Evolutionary conservation across 192 early-diverging fungal genomes (phyloP).

Genomic region (Mortierella claussenii): DNA sequence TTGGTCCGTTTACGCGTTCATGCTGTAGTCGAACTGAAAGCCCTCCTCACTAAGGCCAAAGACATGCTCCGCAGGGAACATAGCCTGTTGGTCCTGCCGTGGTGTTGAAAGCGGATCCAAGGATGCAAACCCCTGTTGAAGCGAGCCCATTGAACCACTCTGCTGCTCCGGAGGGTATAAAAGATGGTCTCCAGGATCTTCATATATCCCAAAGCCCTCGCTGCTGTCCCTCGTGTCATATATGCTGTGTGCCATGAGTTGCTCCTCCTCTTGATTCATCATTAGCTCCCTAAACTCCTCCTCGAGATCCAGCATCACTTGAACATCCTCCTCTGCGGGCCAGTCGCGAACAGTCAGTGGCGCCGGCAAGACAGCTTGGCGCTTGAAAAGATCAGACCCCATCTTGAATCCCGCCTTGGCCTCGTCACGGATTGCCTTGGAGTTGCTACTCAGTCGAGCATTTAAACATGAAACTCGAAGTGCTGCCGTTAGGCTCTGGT

Average conservation of each 20-base stretch:
- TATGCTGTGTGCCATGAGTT: conserved; percentile 1
- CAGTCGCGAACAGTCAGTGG: conserved; percentile 49
- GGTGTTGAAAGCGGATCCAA: neutral
- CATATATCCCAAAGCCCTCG: conserved; percentile 8
- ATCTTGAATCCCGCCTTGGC: conserved; percentile 52
- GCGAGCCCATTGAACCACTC: neutral
- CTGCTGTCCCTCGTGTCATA: conserved; percentile 9
- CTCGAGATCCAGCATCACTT: conserved; percentile 40
- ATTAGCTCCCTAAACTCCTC: conserved; percentile 48
- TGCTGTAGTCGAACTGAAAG: conserved; percentile 45
- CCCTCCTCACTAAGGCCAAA: conserved; percentile 46
- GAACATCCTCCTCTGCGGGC: conserved; percentile 52
- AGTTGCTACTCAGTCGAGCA: conserved; percentile 36
- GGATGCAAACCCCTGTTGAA: neutral
- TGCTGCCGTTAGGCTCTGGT: conserved; percentile 27
- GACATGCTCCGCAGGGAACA: conserved; percentile 36
- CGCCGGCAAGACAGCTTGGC: conserved; percentile 25
- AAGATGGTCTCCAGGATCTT: conserved; percentile 27
- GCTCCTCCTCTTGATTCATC: conserved; percentile 39
- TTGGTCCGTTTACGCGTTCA: conserved; percentile 18
- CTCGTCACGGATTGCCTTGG: conserved; percentile 31
- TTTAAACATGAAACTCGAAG: conserved; percentile 47
- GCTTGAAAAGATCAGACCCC: conserved; percentile 38
- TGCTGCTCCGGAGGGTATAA: conserved; percentile 13
- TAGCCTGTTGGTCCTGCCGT: conserved; percentile 1